phyloP scores from a whole-genome alignment of 2,329 filamentous ascomycete genomes.

The Beauveria pseudobassiana region DNA sequence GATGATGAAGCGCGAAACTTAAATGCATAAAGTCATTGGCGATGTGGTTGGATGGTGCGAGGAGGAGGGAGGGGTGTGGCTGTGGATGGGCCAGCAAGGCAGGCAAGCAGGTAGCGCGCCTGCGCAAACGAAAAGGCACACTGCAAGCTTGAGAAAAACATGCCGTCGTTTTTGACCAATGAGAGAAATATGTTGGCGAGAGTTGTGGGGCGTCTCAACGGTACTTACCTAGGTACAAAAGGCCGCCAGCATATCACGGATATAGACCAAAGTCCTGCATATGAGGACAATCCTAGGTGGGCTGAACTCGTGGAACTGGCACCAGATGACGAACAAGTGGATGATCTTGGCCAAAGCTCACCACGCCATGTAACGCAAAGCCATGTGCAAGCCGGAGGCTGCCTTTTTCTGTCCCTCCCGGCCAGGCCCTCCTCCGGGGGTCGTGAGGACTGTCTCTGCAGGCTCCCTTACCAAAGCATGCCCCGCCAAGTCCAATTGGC shows the following conservation, averaged over 20 bases:
- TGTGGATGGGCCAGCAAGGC: not conserved
- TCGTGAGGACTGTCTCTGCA: not conserved
- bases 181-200: no score
- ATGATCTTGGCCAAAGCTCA: no score
- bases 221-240: not conserved
- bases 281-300: not conserved
- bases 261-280: no score
- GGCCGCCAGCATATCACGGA: not conserved
- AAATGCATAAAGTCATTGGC: not conserved
- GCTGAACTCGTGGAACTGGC: not conserved
- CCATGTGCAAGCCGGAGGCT: no score
- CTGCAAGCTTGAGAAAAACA: no score
- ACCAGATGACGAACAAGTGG: not conserved
- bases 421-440: not conserved
- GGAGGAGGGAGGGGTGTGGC: not conserved
- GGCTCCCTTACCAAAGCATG: not conserved
- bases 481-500: not conserved
- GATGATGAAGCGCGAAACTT: not conserved
- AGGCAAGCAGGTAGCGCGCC: not conserved
- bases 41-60: not conserved
- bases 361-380: no score
- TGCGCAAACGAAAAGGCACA: not conserved
- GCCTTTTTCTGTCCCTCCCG: no score
- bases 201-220: no score
- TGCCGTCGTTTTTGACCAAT: no score